Conservation (phyloP, 176 grass and related monocot species). For the Alloteropsis semialata region DNA sequence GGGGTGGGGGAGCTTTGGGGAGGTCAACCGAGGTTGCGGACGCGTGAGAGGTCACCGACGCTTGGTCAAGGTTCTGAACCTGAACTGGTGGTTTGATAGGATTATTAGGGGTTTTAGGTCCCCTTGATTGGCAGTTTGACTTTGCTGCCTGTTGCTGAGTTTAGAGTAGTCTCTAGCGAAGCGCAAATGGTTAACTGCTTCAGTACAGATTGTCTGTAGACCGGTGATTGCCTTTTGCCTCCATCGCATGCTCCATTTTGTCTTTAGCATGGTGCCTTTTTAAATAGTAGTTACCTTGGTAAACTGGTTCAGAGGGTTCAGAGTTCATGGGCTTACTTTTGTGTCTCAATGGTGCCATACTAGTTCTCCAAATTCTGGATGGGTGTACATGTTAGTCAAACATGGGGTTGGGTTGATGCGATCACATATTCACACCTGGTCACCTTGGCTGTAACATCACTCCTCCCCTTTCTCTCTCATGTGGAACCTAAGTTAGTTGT, state of each 20-base stretch:
- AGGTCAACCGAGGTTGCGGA: neutral
- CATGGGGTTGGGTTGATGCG: conserved; percentile 1
- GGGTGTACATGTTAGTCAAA: neutral
- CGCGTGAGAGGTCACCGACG: neutral
- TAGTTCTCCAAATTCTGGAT: neutral
- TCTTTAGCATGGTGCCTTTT: neutral
- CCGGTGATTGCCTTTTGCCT: neutral
- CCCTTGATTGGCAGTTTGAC: neutral
- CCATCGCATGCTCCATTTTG: neutral
- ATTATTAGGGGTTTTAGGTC: conserved; percentile 4
- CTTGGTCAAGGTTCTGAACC: neutral
- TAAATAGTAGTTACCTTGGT: neutral
- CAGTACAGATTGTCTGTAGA: neutral
- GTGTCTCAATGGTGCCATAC: neutral
- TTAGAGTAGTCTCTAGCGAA: neutral
- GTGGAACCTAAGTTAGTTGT: neutral
- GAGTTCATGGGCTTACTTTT: neutral
- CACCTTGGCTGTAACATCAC: neutral
- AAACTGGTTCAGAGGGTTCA: neutral
- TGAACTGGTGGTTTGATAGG: neutral
- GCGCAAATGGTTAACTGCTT: neutral
- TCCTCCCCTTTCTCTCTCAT: neutral
- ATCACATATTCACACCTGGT: conserved; percentile 2
- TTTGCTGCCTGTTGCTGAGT: neutral
- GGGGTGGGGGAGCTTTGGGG: neutral